Conservation (phyloP, 805 yeast genomes). For the Candida qinlingensis region DNA sequence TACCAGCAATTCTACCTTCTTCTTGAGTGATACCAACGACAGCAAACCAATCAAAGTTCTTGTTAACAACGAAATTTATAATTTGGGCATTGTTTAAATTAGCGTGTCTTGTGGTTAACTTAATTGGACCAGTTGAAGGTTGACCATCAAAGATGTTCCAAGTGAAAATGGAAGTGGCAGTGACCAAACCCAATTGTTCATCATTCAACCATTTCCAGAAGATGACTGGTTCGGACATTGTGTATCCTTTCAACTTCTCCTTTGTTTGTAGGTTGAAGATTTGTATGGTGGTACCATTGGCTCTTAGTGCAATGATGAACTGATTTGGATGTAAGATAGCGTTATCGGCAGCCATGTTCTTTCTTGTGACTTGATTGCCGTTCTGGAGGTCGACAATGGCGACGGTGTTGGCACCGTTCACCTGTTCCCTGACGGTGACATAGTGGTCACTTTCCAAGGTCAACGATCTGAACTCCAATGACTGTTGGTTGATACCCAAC, state of each 20-base stretch:
- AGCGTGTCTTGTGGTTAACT: constrained; percentile 79
- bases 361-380: constrained; percentile 75
- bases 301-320: constrained; percentile 87
- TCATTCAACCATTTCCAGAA: constrained; percentile 93
- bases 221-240: constrained; percentile 81
- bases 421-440: constrained; percentile 72
- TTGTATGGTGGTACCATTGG: constrained; percentile 94
- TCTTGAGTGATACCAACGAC: constrained; percentile 93
- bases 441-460: constrained; percentile 91
- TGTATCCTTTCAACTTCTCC: constrained; percentile 83
- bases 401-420: constrained; percentile 72
- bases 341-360: constrained; percentile 94
- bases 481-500: constrained; percentile 78
- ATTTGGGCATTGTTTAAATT: constrained; percentile 77
- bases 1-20: constrained; percentile 91
- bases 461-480: constrained; percentile 88
- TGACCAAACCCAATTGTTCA: constrained; percentile 73
- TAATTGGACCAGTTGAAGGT: constrained; percentile 70
- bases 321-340: constrained; percentile 94
- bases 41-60: constrained; percentile 86
- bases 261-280: constrained; percentile 85
- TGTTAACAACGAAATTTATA: constrained; percentile 82
- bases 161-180: constrained; percentile 65
- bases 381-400: constrained; percentile 85
- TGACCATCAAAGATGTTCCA: constrained; percentile 85